Conservation (phyloP, 2,329 filamentous ascomycete species). For the Cryphonectria naterciae region DNA sequence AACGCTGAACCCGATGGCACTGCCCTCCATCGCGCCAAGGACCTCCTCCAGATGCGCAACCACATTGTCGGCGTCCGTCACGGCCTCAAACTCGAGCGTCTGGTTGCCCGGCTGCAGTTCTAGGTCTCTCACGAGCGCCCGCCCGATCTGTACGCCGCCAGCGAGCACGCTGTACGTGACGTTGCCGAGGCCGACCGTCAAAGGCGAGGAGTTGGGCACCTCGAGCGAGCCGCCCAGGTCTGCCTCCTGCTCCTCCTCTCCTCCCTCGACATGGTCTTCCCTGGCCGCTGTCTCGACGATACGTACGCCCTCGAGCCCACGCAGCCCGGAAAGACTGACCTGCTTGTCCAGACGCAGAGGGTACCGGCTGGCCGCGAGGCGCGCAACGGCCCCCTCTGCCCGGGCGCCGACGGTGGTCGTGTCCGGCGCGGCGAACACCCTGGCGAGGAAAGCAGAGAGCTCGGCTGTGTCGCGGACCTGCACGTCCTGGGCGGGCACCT, state of each 20-base stretch:
- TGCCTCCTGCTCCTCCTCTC: conserved; percentile 44
- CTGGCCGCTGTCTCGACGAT: conserved; percentile 31
- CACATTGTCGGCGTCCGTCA: conserved; percentile 46
- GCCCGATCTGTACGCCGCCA: conserved; percentile 44
- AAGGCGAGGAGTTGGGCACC: conserved; percentile 49
- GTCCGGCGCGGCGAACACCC: conserved; percentile 43
- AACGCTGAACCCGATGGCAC: conserved; percentile 46
- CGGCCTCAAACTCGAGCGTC: conserved; percentile 44
- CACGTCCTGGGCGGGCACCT: conserved; percentile 41
- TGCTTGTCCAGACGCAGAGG: conserved; percentile 46
- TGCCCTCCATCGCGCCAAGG: conserved; percentile 41
- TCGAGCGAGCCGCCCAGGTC: conserved; percentile 49
- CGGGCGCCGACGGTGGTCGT: conserved; percentile 43
- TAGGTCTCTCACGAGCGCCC: conserved; percentile 44
- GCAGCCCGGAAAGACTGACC: conserved; percentile 44
- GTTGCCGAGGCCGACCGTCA: conserved; percentile 51
- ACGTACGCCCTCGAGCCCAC: conserved; percentile 43
- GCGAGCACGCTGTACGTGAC: conserved; percentile 49
- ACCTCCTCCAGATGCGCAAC: conserved; percentile 47
- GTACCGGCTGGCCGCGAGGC: conserved; percentile 46
- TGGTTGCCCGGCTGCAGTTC: conserved; percentile 49
- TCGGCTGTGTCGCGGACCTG: conserved; percentile 44
- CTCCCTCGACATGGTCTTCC: conserved; percentile 38
- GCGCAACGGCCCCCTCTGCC: conserved; percentile 41
- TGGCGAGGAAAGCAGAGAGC: conserved; percentile 44